phyloP scores from a whole-genome alignment of 257 asterid genomes.

The Parsonsia alboflavescens region DNA sequence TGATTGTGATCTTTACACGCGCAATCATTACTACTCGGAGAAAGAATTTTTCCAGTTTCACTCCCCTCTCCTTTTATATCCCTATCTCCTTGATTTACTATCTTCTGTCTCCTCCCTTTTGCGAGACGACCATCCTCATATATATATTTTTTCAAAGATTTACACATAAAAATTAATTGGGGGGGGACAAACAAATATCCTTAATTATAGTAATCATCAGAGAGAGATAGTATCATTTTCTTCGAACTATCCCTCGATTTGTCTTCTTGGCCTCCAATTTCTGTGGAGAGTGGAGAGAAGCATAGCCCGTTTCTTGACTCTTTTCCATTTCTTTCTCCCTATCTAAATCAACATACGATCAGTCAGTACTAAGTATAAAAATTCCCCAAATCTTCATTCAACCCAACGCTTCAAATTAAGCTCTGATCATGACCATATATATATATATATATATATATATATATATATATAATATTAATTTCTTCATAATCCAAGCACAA shows the following conservation, averaged over 20 bases:
- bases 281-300: constrained; percentile 15
- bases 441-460: too few species aligned
- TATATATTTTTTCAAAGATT: constrained; percentile 21
- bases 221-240: too few species aligned
- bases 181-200: too few species aligned
- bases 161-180: too few species aligned
- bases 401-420: neutral
- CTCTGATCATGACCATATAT: too few species aligned
- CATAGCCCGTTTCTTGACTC: constrained; percentile 7
- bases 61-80: neutral
- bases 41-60: constrained; percentile 16
- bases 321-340: neutral
- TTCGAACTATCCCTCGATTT: constrained; percentile 5
- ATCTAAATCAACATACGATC: neutral
- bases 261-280: constrained; percentile 11
- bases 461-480: neutral
- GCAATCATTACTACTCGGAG: constrained; percentile 20
- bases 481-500: constrained; percentile 44
- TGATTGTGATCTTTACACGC: constrained; percentile 18
- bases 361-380: constrained; percentile 6
- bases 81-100: constrained; percentile 32
- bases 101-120: constrained; percentile 30
- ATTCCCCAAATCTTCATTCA: neutral
- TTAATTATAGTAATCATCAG: too few species aligned
- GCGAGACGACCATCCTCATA: constrained; percentile 17